Evolutionary conservation across 768 basidiomycete species (phyloP), one percentile per base, ranked within the genome.

Genomic region (Lactifluus volemus): DNA sequence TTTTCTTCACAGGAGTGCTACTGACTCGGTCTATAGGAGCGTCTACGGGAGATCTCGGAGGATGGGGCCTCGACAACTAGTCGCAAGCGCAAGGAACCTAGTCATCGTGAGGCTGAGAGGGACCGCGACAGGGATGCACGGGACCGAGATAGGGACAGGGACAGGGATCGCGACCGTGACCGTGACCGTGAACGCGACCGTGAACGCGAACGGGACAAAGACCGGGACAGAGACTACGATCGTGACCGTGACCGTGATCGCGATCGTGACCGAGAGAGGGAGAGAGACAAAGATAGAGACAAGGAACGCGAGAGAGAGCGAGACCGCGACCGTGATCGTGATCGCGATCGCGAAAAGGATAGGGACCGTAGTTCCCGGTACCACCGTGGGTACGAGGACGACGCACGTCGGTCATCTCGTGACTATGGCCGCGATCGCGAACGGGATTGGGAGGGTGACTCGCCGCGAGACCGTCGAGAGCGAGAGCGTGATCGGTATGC

Each of bases 1-100:
- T 36, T 8, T 15, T n/a, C 49, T 7, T 39, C 19, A 54, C 52
- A 21, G 51, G 55, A 29, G 11, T 41, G 25, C 2, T 14, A 30
- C 10, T 57, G 25, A 34, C 4, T 36, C 19, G 38, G 29, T 55
- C 29, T 32, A 44, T 66, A 91, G 86, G 92, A 94, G 72, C 86
- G 90, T 51, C 74, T 92, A 58, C 82, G 88, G 11, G 88, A 84
- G 36, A 70, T 68, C 7, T 92, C 90, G 3, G 92, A 93, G 63
- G 91, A 93, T 65, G 90, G 89, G 3, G 82, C 74, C 4, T 92
- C 89, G 0, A 85, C 86, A 1, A 89, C 88, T 0, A 89, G 89
- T 65, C 79, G 89, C 56, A 86, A 81, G 65, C 83, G 91, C 61
- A 92, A 91, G 71, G 91, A 92, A 63, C 89, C 88, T 25, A 66